Evolutionary conservation across 2,329 filamentous ascomycete species (phyloP).

Genomic region (Mycogone perniciosa): DNA sequence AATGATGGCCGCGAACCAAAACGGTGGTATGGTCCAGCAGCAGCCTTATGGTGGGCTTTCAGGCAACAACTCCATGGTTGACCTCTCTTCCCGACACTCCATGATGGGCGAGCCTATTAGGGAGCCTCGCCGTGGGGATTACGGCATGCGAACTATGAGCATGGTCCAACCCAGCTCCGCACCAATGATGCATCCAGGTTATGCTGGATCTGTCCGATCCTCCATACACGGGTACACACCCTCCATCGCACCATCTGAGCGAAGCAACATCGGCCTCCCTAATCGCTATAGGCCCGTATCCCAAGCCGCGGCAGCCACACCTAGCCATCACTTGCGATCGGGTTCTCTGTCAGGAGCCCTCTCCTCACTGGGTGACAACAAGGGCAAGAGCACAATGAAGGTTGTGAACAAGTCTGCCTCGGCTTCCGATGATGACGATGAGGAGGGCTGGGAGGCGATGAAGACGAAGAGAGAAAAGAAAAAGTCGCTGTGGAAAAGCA

Average conservation of each 20-base stretch:
- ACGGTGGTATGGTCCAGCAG: conserved; percentile 18
- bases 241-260: conserved; percentile 91
- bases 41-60: conserved; percentile 23
- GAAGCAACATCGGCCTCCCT: conserved; percentile 87
- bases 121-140: conserved; percentile 38
- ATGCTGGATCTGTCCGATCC: conserved; percentile 24
- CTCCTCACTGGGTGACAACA: conserved; percentile 25
- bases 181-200: conserved; percentile 45
- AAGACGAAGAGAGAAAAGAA: conserved; percentile 63
- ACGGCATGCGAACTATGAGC: conserved; percentile 65
- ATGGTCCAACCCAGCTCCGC: conserved; percentile 67
- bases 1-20: conserved; percentile 54
- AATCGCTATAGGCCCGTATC: conserved; percentile 88
- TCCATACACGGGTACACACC: conserved; percentile 62
- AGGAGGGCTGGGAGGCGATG: conserved; percentile 65
- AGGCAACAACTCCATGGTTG: conserved; percentile 37
- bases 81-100: conserved; percentile 39
- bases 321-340: conserved; percentile 30
- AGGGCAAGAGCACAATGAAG: conserved; percentile 31
- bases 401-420: conserved; percentile 33
- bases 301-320: conserved; percentile 40
- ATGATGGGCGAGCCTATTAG: conserved; percentile 42
- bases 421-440: conserved; percentile 50
- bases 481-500: conserved; percentile 57
- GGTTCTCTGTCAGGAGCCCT: conserved; percentile 28